These are phyloP conservation scores for Candida nemodendra DNA, from an alignment of 805 yeast species.

Conservation along the genomic window DNA sequence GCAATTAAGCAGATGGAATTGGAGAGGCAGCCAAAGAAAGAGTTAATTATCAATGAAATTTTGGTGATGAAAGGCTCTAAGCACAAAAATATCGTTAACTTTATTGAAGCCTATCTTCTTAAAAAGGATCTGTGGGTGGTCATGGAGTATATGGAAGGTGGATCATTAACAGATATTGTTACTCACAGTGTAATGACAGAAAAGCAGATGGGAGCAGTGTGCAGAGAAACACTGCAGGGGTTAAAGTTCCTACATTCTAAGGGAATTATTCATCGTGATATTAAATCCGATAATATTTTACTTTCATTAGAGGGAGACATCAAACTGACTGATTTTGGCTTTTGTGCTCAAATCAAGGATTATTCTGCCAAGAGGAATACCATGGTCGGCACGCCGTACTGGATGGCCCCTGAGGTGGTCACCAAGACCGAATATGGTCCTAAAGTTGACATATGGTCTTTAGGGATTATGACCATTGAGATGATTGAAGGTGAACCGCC, in stretches of 20 bases:
- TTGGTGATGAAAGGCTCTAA: slow-evolving; percentile 90
- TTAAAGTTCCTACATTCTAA: slow-evolving; percentile 83
- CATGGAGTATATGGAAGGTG: slow-evolving; percentile 99
- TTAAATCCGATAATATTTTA: slow-evolving; percentile 90
- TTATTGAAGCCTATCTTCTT: slow-evolving; percentile 77
- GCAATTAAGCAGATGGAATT: slow-evolving; percentile 97
- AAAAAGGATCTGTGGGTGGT: slow-evolving; percentile 91
- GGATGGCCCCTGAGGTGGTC: slow-evolving; percentile 91
- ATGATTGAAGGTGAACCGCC: slow-evolving; percentile 90
- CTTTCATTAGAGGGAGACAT: slow-evolving; percentile 82
- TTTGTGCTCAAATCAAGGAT: slow-evolving; percentile 78
- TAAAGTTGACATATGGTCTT: slow-evolving; percentile 79
- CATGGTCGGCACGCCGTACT: slow-evolving; percentile 86
- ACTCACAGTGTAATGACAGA: slow-evolving; percentile 87
- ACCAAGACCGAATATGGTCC: slow-evolving; percentile 78
- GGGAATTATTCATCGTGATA: slow-evolving; percentile 94
- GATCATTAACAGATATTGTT: slow-evolving; percentile 92
- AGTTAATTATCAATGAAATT: slow-evolving; percentile 90
- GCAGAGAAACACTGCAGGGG: slow-evolving; percentile 86
- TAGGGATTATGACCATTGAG: slow-evolving; percentile 84
- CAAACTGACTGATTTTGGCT: slow-evolving; percentile 81
- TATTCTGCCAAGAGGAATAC: slow-evolving; percentile 73
- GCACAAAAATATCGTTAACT: slow-evolving; percentile 92
- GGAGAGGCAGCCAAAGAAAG: slow-evolving; percentile 93
- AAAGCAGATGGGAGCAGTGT: slow-evolving; percentile 92